Base-by-base conservation (phyloP, 2,329 filamentous ascomycete genomes). In the Exophiala calicioides region DNA sequence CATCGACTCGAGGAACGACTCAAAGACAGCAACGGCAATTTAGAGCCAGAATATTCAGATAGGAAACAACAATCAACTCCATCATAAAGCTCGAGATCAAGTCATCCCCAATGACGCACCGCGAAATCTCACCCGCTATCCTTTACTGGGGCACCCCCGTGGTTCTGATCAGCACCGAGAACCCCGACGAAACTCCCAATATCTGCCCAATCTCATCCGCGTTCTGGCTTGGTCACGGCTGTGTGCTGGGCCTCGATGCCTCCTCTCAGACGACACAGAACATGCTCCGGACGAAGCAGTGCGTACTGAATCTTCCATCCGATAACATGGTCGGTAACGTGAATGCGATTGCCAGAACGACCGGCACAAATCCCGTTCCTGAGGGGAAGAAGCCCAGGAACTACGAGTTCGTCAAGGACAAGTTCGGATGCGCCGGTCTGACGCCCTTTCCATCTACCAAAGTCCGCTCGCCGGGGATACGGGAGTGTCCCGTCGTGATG, bases 191-290 rank as follows among this genome's bases (percentile, higher is more conserved):
- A 4, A 68, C 65, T 3, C 54, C 55, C 52, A 74, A 75, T 51
- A 66, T 75, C 35, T 61, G 58, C 5, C 65, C 71, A 6, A 72
- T 73, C 47, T 74, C 71, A 12, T 73, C 70, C 4, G 69, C 66
- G 15, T 74, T 63, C 58, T 75, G 71, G 71, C 64, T 75, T 8
- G 66, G 66, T 4, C 58, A 69, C 49, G 65, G 65, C 9, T 74
- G 70, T 58, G 59, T 75, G 56, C 64, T 74, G 4, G 72, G 71
- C 2, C 60, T 74, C 2, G 60, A 27, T 4, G 58, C 63, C 6
- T 52, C 46, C 12, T 64, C 62, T 32, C 64, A 72, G 45, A 73
- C 71, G 0, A 63, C 69, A 0, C 40, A 60, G 7, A 73, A 74
- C 50, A 59, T 74, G 9, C 51, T 68, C 5, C 67, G 69, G 13